These are phyloP conservation scores for Teratosphaeria destructans DNA, from an alignment of 2,329 filamentous ascomycete species.

Conservation along the genomic window DNA sequence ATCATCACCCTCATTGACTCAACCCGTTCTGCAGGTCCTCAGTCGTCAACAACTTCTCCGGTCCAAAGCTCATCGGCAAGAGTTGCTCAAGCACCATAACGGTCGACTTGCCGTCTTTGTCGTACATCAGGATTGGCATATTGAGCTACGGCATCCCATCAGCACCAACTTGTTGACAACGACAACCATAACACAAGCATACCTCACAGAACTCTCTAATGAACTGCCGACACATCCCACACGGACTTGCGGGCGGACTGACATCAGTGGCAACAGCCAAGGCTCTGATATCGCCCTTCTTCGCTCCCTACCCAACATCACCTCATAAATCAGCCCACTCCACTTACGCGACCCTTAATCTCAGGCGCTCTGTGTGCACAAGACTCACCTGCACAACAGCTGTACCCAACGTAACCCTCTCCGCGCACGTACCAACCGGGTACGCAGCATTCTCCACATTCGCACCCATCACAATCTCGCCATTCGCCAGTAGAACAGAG, in stretches of 20 bases:
- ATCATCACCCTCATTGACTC: background rate
- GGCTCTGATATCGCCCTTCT: conserved; percentile 54
- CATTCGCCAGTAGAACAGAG: conserved; percentile 52
- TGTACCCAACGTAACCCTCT: conserved; percentile 76
- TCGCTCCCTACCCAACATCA: conserved; percentile 18
- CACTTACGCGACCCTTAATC: background rate
- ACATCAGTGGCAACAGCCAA: conserved; percentile 77
- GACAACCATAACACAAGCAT: conserved; percentile 5
- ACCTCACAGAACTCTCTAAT: conserved; percentile 39
- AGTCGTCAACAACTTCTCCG: conserved; percentile 32
- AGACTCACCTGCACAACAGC: conserved; percentile 49
- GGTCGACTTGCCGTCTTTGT: conserved; percentile 63
- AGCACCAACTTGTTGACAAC: background rate
- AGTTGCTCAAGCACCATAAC: conserved; percentile 58
- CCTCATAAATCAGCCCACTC: background rate
- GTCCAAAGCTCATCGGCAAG: conserved; percentile 45
- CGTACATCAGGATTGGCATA: conserved; percentile 85
- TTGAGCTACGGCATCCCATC: conserved; percentile 19
- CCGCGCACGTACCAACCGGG: conserved; percentile 90
- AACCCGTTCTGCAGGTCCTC: conserved; percentile 13
- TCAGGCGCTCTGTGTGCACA: background rate
- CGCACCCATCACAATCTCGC: conserved; percentile 54
- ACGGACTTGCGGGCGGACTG: conserved; percentile 46
- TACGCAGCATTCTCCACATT: conserved; percentile 92
- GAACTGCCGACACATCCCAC: conserved; percentile 93